Conservation (phyloP, 345 rosid species). For the Lepidium sativum region DNA sequence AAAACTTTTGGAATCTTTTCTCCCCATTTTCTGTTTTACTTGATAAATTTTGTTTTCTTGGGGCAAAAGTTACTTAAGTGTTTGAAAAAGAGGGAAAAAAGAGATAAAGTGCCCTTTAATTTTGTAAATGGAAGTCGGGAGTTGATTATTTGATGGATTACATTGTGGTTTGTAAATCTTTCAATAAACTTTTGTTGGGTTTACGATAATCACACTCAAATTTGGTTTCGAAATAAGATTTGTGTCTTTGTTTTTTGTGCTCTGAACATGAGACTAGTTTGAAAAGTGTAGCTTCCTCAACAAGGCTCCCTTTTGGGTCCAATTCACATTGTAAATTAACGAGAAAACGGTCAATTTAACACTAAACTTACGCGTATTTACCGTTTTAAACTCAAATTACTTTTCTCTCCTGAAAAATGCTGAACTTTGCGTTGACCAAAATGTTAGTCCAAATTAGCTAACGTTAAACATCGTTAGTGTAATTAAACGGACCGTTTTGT, state of each 20-base stretch:
- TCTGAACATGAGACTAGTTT: not conserved
- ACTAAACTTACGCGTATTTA: no score
- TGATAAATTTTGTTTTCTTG: conserved; percentile 15
- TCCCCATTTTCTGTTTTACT: conserved; percentile 8
- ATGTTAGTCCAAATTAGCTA: no score
- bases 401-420: no score
- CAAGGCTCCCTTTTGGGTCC: not conserved
- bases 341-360: no score
- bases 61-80: conserved; percentile 11
- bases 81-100: not conserved
- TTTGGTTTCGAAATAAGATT: not conserved
- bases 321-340: no score
- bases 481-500: no score
- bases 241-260: not conserved
- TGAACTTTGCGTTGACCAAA: no score
- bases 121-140: conserved; percentile 26
- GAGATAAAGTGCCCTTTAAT: not conserved
- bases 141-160: conserved; percentile 9
- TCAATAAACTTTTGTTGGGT: conserved; percentile 14
- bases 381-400: no score
- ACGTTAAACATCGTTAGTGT: no score
- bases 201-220: not conserved
- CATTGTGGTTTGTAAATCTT: not conserved
- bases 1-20: conserved; percentile 4
- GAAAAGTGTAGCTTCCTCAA: not conserved